Evolutionary conservation across 2,329 filamentous ascomycete species (phyloP), one percentile per base, ranked within the genome.

Genomic region (Dendrostoma leiphaemia): DNA sequence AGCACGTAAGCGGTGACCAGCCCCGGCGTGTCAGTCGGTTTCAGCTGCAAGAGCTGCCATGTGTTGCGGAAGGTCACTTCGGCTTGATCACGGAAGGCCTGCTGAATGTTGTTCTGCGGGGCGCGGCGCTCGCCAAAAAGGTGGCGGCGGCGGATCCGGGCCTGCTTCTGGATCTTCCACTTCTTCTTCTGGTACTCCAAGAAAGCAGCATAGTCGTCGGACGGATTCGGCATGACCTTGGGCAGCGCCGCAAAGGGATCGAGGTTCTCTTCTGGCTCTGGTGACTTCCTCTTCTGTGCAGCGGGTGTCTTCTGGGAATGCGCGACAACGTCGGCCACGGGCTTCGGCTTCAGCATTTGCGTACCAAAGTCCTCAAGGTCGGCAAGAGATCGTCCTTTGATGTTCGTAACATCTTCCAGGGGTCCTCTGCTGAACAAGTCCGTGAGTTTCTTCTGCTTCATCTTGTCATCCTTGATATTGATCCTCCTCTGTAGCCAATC

Each of bases 391-490:
- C 67, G 75, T 65, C 68, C 82, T 62, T 70, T 83, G 69, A 79
- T 69, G 81, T 95, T 73, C 67, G 83, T 79, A 74, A 90, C 87
- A 61, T 93, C 89, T 12, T 84, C 82, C 23, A 96, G 70, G 0
- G 90, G 88, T 43, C 79, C 84, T 67, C 88, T 88, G 65, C 67
- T 78, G 66, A 99, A 96, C 63, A 96, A 77, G 65, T 97, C 94
- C 0, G 93, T 99, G 77, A 99, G 88, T 74, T 99, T 99, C 75
- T 92, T 96, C 74, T 99, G 94, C 76, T 99, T 96, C 79, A 97
- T 88, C 68, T 88, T 92, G 73, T 99, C 94, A 54, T 99, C 94
- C 70, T 97, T 97, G 69, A 88, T 87, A 62, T 94, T 90, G 71
- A 99, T 97, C 50, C 93, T 83, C 56, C 91, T 85, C 65, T 97